Base-by-base conservation (phyloP, 2,329 filamentous ascomycete species). In the Furcasterigmium furcatum region DNA sequence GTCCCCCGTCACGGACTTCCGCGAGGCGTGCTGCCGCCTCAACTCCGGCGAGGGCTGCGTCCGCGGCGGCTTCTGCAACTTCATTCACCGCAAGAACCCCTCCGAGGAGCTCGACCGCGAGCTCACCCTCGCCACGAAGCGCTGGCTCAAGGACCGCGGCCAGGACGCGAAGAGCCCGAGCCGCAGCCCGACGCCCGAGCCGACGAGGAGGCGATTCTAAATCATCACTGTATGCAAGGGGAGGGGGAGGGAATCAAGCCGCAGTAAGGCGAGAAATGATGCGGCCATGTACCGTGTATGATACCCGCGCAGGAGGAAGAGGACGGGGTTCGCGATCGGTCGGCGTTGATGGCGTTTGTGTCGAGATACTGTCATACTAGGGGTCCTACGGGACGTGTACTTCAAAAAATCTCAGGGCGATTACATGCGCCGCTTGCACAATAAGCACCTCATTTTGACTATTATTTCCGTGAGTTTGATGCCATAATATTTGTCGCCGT, bases 1-100 rank as follows among this genome's bases (percentile, higher is more conserved):
- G 46, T 91, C 85, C 44, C 94, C 94, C 57, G 94, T 99, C 46
- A 99, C 94, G 53, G 94, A 99, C 72, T 99, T 99, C 70, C 81
- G 94, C 64, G 94, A 99, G 74, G 94, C 94, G 16, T 99, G 94
- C 67, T 99, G 94, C 71, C 82, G 94, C 45, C 77, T 97, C 21
- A 99, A 99, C 63, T 88, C 82, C 32, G 94, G 94, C 51, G 94
- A 97, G 68, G 94, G 94, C 38, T 99, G 94, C 69, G 91, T 96
- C 36, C 80, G 94, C 54, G 94, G 91, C 52, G 94, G 94, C 25
- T 97, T 97, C 75, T 99, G 94, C 79, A 99, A 99, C 69, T 99
- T 99, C 68, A 99, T 99, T 55, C 94, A 99, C 67, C 82, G 94
- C 62, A 99, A 99, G 76, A 94, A 97, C 64, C 94, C 94, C 4